Evolutionary conservation across 2,329 filamentous ascomycete genomes (phyloP).

Genomic region (Fusarium sp.): DNA sequence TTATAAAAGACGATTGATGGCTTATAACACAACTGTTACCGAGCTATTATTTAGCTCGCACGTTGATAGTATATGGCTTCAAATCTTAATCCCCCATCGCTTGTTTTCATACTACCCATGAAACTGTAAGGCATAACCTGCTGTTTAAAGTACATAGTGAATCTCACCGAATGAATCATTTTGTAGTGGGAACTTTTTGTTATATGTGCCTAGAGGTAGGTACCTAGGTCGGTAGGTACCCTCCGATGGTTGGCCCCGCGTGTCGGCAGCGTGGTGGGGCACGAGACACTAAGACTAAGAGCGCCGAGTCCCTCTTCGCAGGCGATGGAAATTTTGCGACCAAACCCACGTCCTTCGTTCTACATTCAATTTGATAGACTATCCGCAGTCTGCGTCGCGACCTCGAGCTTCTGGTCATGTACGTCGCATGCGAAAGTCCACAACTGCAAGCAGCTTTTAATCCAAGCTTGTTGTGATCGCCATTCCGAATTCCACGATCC

Average conservation of each 20-base stretch:
- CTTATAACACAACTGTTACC: background rate
- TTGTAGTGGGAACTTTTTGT: background rate
- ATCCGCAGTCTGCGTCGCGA: constrained; percentile 6
- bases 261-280: constrained; percentile 46
- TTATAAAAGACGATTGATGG: background rate
- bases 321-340: constrained; percentile 44
- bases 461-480: constrained; percentile 30
- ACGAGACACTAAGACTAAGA: constrained; percentile 34
- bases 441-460: constrained; percentile 12
- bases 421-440: constrained; percentile 12
- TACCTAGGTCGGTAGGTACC: background rate
- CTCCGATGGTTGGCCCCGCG: constrained; percentile 27
- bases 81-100: background rate
- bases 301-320: constrained; percentile 30
- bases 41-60: background rate
- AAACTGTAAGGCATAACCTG: background rate
- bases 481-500: constrained; percentile 4
- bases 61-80: background rate
- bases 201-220: too few relatives aligned
- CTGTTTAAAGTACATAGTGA: background rate
- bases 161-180: constrained; percentile 26
- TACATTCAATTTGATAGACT: background rate
- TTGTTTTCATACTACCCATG: background rate
- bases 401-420: constrained; percentile 39
- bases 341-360: constrained; percentile 13